Evolutionary conservation across 768 basidiomycete species (phyloP).

Genomic region (Trametopsis cervina): DNA sequence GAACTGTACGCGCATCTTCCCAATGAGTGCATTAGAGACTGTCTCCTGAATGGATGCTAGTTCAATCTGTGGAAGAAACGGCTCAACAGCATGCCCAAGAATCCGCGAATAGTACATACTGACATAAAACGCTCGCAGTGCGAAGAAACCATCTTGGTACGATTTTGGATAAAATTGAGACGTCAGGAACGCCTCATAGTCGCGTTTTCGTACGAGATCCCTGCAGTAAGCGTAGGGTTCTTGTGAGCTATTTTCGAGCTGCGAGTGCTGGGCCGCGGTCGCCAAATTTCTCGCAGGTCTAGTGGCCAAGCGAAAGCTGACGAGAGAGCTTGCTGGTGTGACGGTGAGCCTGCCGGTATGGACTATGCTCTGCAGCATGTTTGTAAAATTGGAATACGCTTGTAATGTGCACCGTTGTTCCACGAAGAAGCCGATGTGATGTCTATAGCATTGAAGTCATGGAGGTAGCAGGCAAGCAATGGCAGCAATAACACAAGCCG

Average conservation of each 20-base stretch:
- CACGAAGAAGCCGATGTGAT: too few relatives aligned
- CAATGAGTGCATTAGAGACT: slow-evolving; percentile 66
- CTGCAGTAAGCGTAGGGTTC: slow-evolving; percentile 55
- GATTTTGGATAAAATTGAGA: slow-evolving; percentile 67
- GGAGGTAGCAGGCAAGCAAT: background rate
- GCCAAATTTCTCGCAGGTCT: background rate
- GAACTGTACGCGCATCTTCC: slow-evolving; percentile 82
- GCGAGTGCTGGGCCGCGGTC: background rate
- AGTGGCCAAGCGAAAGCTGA: too few relatives aligned
- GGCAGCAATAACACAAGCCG: background rate
- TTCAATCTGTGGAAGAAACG: slow-evolving; percentile 47
- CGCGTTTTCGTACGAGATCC: slow-evolving; percentile 66
- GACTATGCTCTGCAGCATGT: too few relatives aligned
- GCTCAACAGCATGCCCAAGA: slow-evolving; percentile 6
- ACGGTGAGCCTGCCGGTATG: too few relatives aligned
- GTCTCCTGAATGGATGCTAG: slow-evolving; percentile 70
- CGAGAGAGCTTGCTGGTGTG: too few relatives aligned
- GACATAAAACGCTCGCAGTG: slow-evolving; percentile 80
- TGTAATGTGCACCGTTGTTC: too few relatives aligned
- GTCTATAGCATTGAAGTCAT: too few relatives aligned
- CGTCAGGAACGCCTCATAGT: slow-evolving; percentile 73
- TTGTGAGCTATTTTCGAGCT: slow-evolving; percentile 7
- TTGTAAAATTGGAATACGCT: too few relatives aligned
- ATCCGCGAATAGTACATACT: slow-evolving; percentile 24
- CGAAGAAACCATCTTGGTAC: slow-evolving; percentile 64